Conservation (phyloP, 2,329 filamentous ascomycete species). For the Fusarium lyarnte region DNA sequence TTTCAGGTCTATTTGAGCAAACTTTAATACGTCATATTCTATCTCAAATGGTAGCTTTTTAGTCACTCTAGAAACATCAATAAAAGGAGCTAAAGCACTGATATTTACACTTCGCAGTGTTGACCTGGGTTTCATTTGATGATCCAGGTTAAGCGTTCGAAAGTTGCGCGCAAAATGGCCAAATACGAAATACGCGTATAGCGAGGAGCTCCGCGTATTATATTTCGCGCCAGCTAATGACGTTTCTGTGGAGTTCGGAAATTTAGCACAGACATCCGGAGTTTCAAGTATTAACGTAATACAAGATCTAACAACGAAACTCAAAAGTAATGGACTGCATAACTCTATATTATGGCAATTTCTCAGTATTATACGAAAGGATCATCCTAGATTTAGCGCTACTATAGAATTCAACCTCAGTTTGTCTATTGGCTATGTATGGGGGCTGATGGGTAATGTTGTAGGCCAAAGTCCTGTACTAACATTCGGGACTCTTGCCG, state of each 20-base stretch:
- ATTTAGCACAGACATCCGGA: accelerated
- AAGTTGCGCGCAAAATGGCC: background rate
- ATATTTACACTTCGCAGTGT: background rate
- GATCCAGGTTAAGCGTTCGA: too few relatives aligned
- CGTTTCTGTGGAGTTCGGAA: background rate
- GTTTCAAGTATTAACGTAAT: background rate
- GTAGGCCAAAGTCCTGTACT: accelerated
- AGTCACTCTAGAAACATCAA: accelerated
- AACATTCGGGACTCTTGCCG: too few relatives aligned
- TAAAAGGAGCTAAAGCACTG: background rate
- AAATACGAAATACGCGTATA: background rate
- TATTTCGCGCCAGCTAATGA: background rate
- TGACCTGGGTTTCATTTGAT: background rate
- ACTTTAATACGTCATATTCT: too few relatives aligned
- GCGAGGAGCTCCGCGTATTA: background rate
- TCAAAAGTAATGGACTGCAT: accelerated
- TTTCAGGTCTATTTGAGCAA: background rate
- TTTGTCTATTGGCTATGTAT: too few relatives aligned
- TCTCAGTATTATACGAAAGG: too few relatives aligned
- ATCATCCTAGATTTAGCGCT: accelerated
- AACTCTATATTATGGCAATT: too few relatives aligned
- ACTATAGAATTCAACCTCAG: too few relatives aligned
- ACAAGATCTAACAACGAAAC: background rate
- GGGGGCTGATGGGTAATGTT: accelerated
- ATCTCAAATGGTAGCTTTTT: too few relatives aligned